These are phyloP conservation scores for Penicillium sp. DNA, from an alignment of 2,329 filamentous ascomycete species.

Conservation along the genomic window DNA sequence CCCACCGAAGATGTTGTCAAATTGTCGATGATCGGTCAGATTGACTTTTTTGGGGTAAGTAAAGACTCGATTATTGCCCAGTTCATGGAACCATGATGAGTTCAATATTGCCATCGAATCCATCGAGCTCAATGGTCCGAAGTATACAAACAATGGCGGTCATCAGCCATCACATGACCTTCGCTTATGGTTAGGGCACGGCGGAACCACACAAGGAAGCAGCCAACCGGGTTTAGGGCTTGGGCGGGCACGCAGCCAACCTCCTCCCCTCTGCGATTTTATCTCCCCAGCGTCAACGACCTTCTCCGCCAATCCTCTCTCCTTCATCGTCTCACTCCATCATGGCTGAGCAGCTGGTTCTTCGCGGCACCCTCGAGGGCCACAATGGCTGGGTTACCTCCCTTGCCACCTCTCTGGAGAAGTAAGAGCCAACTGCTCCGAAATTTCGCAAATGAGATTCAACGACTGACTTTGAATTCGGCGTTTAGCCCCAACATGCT, in stretches of 20 bases:
- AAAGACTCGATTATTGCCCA: no score
- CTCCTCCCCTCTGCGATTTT: slow-evolving; percentile 43
- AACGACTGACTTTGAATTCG: slow-evolving; percentile 39
- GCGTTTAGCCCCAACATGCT: slow-evolving; percentile 91
- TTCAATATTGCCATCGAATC: no score
- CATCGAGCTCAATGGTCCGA: neutral
- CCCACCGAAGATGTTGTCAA: neutral
- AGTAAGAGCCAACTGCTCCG: slow-evolving; percentile 60
- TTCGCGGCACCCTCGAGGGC: slow-evolving; percentile 97
- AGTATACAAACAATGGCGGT: slow-evolving; percentile 4
- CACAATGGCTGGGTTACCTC: slow-evolving; percentile 99
- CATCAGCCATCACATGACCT: slow-evolving; percentile 28
- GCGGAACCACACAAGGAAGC: slow-evolving; percentile 32
- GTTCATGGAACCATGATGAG: no score
- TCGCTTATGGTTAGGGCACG: slow-evolving; percentile 40
- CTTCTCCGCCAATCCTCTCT: slow-evolving; percentile 46
- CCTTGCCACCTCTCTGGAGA: slow-evolving; percentile 98
- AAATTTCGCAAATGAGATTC: slow-evolving; percentile 26
- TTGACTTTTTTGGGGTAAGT: no score
- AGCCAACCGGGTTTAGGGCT: slow-evolving; percentile 43
- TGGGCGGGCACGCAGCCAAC: slow-evolving; percentile 37
- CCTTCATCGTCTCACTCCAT: slow-evolving; percentile 46
- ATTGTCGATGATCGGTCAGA: neutral
- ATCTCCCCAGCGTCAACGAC: slow-evolving; percentile 44
- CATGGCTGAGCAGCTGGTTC: slow-evolving; percentile 93